These are phyloP conservation scores for Talaromyces sp. DNA, from an alignment of 2,329 filamentous ascomycete genomes.

Conservation along the genomic window DNA sequence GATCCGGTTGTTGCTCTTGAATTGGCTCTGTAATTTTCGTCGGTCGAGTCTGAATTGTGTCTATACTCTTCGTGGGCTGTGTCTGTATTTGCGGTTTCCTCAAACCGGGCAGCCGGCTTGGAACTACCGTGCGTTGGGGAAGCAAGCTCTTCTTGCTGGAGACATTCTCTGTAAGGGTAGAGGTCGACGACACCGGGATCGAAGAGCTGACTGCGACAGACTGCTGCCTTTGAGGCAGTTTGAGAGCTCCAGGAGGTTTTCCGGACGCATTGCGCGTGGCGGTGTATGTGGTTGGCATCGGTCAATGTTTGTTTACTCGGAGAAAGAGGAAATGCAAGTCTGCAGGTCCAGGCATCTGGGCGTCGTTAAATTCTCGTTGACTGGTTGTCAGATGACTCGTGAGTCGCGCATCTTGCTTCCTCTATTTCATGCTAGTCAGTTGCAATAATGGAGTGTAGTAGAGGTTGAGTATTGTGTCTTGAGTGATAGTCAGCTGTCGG, in stretches of 20 bases:
- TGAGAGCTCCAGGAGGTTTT: slow-evolving; percentile 17
- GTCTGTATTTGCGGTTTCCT: slow-evolving; percentile 22
- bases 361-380: background rate
- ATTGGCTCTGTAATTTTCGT: background rate
- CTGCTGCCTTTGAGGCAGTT: slow-evolving; percentile 18
- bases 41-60: background rate
- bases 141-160: slow-evolving; percentile 32
- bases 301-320: slow-evolving; percentile 2
- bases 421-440: background rate
- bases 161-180: slow-evolving; percentile 19
- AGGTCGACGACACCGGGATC: slow-evolving; percentile 10
- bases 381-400: background rate
- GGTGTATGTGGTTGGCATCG: slow-evolving; percentile 19
- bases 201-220: slow-evolving; percentile 19
- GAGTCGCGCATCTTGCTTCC: background rate
- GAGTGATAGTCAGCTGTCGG: background rate
- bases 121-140: slow-evolving; percentile 27
- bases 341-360: background rate
- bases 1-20: background rate
- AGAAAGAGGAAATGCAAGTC: background rate
- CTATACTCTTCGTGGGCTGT: background rate
- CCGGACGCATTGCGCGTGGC: slow-evolving; percentile 18
- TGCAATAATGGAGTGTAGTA: background rate
- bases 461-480: background rate
- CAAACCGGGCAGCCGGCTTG: slow-evolving; percentile 21